phyloP scores from a whole-genome alignment of 805 yeast genomes.

The Pichia membranifaciens region DNA sequence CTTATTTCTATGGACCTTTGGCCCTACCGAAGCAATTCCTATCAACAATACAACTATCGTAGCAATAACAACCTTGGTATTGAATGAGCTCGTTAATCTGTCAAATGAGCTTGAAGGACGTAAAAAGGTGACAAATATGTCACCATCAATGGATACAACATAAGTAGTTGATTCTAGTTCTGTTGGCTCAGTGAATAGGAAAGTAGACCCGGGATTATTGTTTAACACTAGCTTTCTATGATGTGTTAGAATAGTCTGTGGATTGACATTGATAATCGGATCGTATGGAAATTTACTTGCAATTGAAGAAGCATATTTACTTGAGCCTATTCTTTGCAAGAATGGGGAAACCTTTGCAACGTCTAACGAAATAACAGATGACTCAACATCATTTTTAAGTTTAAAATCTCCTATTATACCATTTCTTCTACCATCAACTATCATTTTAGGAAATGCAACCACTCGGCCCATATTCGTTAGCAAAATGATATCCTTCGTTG shows the following conservation, averaged over 20 bases:
- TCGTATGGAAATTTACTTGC: conserved; percentile 64
- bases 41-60: conserved; percentile 52
- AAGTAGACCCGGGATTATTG: conserved; percentile 12
- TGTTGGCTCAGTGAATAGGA: conserved; percentile 49
- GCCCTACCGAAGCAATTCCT: conserved; percentile 45
- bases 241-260: conserved; percentile 47
- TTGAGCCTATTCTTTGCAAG: conserved; percentile 21
- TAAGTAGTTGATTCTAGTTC: conserved; percentile 76
- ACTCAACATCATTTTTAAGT: conserved; percentile 25
- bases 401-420: conserved; percentile 32
- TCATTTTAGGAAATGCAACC: conserved; percentile 60
- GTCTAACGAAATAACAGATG: conserved; percentile 15
- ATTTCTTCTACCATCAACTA: conserved; percentile 63
- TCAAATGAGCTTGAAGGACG: conserved; percentile 86
- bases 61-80: conserved; percentile 51
- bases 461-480: conserved; percentile 58
- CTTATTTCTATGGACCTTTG: conserved; percentile 50
- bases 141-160: conserved; percentile 60
- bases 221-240: conserved; percentile 34
- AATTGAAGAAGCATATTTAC: conserved; percentile 36
- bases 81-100: conserved; percentile 60
- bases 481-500: conserved; percentile 59
- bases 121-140: conserved; percentile 68
- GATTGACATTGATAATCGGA: conserved; percentile 50
- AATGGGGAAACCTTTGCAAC: conserved; percentile 18